Base-by-base conservation (phyloP, 306 rosid genomes). In the Echinosophora koreensis region DNA sequence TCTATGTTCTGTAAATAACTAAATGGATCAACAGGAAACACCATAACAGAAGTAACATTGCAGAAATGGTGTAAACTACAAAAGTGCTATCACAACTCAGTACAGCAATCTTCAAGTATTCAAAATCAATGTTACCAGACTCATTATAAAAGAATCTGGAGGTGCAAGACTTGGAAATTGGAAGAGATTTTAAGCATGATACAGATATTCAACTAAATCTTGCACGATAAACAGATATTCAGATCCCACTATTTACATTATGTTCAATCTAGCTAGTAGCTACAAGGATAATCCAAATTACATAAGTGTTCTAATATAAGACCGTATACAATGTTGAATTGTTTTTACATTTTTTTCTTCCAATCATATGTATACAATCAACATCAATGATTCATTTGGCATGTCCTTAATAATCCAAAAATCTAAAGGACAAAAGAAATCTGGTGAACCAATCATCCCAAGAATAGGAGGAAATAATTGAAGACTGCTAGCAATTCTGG, bases 401-500 rank as follows among this genome's bases (percentile, higher is more conserved):
- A 73, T 49, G n/a, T 47, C 59, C 82, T 49, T 66, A 39, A 50
- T 4, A 37, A 63, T 77, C 71, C 56, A 16, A 46, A 77, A 64
- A 59, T 47, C 69, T 34, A 42, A 52, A 9, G 28, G 39, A 64
- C 6, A 3, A 73, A 71, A 44, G 49, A 9, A 71, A 44, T 80
- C 63, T 54, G 68, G 51, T 49, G 75, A 77, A 38, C 57, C 76
- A 39, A 74, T 72, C 68, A 34, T 28, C 68, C 78, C 61, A 18
- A 18, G 39, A 27, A 62, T n/a, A 5, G 63, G 78, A 82, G 64
- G 27, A 38, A 74, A 74, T 16, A 46, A 46, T 14, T 58, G 47
- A 69, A 41, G 60, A 14, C 54, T n/a, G 69, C 87, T 86, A 96
- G 85, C 99, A 96, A 66, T 82, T 81, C 60, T 8, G 27, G 14